Conservation (phyloP, 306 rosid species). For the Begonia loranthoides region DNA sequence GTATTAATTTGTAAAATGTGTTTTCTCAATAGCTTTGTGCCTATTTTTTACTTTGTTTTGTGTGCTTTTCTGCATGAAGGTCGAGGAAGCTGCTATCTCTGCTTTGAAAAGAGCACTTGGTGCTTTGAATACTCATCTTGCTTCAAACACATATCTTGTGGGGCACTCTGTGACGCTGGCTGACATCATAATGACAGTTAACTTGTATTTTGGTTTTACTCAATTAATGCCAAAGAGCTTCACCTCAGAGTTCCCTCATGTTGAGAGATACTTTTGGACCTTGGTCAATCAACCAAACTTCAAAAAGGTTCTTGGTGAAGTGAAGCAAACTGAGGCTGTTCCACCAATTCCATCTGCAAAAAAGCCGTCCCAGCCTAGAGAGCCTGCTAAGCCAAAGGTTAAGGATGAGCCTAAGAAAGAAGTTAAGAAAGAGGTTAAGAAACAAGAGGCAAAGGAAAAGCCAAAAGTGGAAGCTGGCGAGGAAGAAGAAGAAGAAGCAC, state of each 20-base stretch:
- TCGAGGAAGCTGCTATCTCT: constrained; percentile 49
- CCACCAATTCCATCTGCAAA: constrained; percentile 43
- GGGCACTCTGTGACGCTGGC: constrained; percentile 76
- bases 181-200: constrained; percentile 43
- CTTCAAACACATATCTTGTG: constrained; percentile 61
- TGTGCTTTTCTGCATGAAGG: constrained; percentile 25
- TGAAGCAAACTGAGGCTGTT: constrained; percentile 47
- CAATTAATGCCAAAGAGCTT: constrained; percentile 37
- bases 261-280: constrained; percentile 93
- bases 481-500: constrained; percentile 70
- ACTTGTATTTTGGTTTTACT: constrained; percentile 30
- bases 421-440: constrained; percentile 35
- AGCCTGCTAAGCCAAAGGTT: constrained; percentile 41
- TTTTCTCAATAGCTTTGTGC: too few relatives aligned
- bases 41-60: background rate
- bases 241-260: constrained; percentile 81
- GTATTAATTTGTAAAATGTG: too few relatives aligned
- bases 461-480: constrained; percentile 28
- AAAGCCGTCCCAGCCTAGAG: constrained; percentile 63
- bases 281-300: constrained; percentile 86
- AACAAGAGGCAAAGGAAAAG: constrained; percentile 19
- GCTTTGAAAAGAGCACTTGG: constrained; percentile 50
- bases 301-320: constrained; percentile 55
- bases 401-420: constrained; percentile 59
- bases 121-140: constrained; percentile 67